phyloP scores from a whole-genome alignment of 305 asterid species.

The Fraxinus sp. region DNA sequence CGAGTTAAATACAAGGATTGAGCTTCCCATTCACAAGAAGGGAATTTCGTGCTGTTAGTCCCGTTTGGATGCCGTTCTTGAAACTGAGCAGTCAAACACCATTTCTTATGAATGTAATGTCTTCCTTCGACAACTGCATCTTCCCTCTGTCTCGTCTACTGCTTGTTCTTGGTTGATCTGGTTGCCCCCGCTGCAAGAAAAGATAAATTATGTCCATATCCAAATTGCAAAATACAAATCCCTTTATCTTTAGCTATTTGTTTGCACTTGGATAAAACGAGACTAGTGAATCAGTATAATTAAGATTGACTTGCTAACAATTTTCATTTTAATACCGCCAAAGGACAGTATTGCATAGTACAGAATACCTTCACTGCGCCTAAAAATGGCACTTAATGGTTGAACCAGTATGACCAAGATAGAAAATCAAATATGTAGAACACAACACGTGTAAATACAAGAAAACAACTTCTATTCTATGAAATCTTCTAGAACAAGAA shows the following conservation, averaged over 20 bases:
- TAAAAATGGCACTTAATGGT: not conserved
- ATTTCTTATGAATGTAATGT: constrained; percentile 44
- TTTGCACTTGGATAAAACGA: not conserved
- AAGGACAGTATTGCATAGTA: not conserved
- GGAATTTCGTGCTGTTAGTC: not conserved
- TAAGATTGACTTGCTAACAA: not conserved
- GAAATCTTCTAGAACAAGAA: not conserved
- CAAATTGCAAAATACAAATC: not conserved
- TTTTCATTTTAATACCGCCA: not conserved
- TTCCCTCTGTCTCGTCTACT: constrained; percentile 60
- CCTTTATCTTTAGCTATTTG: not conserved
- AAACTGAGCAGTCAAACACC: constrained; percentile 12
- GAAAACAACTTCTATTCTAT: not conserved
- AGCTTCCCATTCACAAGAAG: not conserved
- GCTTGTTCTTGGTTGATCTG: constrained; percentile 39
- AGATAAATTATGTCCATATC: not conserved
- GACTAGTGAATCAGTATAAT: not conserved
- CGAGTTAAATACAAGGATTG: not conserved
- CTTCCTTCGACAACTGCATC: constrained; percentile 61
- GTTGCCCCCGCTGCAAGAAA: constrained; percentile 59
- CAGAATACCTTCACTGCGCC: not conserved
- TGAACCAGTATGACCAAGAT: not conserved
- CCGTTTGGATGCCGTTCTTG: not conserved
- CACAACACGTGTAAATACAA: not conserved
- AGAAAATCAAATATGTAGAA: not conserved